phyloP scores from a whole-genome alignment of 2,329 filamentous ascomycete species.

The Aureobasidium sp. region DNA sequence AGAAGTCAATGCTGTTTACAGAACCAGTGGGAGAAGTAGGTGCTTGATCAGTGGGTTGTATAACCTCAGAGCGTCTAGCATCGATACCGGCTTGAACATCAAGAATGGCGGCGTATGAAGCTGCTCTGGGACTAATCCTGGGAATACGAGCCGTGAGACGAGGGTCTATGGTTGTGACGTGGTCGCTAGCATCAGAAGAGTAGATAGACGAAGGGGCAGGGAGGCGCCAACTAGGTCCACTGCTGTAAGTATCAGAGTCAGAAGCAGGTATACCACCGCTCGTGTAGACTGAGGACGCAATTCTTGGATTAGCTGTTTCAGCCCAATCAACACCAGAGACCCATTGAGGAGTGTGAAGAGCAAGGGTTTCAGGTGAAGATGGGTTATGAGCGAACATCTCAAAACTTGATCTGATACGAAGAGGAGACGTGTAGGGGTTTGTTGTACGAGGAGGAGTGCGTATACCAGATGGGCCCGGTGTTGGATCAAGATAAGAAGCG shows the following conservation, averaged over 20 bases:
- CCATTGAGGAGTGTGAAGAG: neutral
- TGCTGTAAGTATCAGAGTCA: neutral
- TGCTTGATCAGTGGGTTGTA: neutral
- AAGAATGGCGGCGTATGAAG: neutral
- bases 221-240: neutral
- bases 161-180: neutral
- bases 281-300: neutral
- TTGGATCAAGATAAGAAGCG: neutral
- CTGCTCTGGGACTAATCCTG: neutral
- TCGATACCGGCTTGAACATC: neutral
- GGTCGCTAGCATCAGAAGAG: neutral
- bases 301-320: neutral
- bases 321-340: neutral
- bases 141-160: neutral
- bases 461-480: neutral
- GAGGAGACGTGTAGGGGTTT: neutral
- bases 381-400: neutral
- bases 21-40: neutral
- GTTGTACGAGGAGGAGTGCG: neutral
- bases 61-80: neutral
- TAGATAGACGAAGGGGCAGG: neutral
- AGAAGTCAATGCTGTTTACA: neutral
- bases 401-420: neutral
- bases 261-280: neutral
- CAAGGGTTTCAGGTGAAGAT: neutral